Evolutionary conservation across 495 filamentous ascomycete genomes (phyloP), one percentile per base, ranked within the genome.

Genomic region (Lophiotrema nucula): DNA sequence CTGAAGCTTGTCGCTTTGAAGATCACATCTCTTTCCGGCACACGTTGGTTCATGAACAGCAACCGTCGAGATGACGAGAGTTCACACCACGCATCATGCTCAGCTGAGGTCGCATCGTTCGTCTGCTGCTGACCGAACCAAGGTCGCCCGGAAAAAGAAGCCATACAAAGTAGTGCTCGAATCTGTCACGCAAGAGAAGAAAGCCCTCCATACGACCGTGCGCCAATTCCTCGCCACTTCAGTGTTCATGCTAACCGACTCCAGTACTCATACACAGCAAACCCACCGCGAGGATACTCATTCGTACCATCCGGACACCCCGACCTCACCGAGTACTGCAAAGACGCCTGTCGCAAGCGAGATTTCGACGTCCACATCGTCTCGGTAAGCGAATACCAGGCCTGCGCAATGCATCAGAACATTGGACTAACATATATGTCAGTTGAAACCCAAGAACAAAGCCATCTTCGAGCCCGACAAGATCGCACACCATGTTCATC

Each of bases 241-340:
- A n/a, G n/a, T n/a, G n/a, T n/a, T n/a, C n/a, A n/a, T n/a, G n/a
- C n/a, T n/a, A n/a, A n/a, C n/a, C n/a, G n/a, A n/a, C 31, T 35
- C 39, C 51, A 69, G 68, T 24, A 42, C 21, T 66, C 65, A 21
- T 69, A 55, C 21, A 70, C 74, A 44, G 63, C 66, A 13, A 53
- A 58, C 22, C 59, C 89, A 23, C 90, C 90, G 2, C 79, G 77
- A n/a, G 89, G 89, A 5, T 95, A 88, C 61, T 86, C 83, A 23
- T 95, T 91, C 67, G 84, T 96, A 51, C 85, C 88, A n/a, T 80
- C 84, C 48, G 91, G 91, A 21, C 84, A 89, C 66, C 89, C 89
- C 0, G 78, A 81, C 37, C 72, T 96, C 45, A 92, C 88, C 4
- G 79, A 77, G 12, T 73, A 75, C 23, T 95, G 91, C 76, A 95